Evolutionary conservation across 768 basidiomycete genomes (phyloP).

Genomic region (Tylopilus cervinicoccineus): DNA sequence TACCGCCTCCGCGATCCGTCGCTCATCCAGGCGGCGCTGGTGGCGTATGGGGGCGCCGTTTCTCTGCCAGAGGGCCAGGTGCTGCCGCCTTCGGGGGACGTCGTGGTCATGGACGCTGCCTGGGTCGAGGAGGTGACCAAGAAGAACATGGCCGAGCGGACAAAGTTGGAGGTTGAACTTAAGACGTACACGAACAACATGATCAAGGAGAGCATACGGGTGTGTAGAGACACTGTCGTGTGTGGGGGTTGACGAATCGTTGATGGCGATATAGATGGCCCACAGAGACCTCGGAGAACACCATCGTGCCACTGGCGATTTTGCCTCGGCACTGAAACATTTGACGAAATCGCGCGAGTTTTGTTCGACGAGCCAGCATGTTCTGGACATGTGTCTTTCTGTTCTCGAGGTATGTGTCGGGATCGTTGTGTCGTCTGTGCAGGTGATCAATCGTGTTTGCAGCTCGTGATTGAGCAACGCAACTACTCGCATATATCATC

Average conservation of each 20-base stretch:
- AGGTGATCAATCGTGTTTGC: slow-evolving; percentile 3
- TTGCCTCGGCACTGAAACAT: slow-evolving; percentile 66
- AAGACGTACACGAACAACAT: slow-evolving; percentile 94
- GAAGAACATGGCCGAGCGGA: slow-evolving; percentile 68
- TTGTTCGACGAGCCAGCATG: slow-evolving; percentile 85
- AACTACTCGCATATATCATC: slow-evolving; percentile 85
- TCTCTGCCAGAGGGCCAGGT: slow-evolving; percentile 29
- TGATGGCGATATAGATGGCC: slow-evolving; percentile 59
- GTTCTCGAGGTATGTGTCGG: slow-evolving; percentile 63
- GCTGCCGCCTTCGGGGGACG: slow-evolving; percentile 44
- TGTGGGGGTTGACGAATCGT: not conserved
- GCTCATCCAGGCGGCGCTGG: slow-evolving; percentile 48
- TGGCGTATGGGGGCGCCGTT: slow-evolving; percentile 50
- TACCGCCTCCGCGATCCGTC: slow-evolving; percentile 65
- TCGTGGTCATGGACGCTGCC: slow-evolving; percentile 53
- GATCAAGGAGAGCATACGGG: slow-evolving; percentile 98
- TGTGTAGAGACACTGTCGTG: slow-evolving; percentile 32
- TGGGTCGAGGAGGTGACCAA: slow-evolving; percentile 72
- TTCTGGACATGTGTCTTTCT: slow-evolving; percentile 89
- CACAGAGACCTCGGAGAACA: slow-evolving; percentile 85
- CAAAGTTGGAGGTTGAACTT: slow-evolving; percentile 89
- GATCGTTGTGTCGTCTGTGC: not conserved
- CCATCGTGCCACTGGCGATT: slow-evolving; percentile 71
- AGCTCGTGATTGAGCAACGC: slow-evolving; percentile 83
- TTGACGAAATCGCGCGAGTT: slow-evolving; percentile 92